Base-by-base conservation (phyloP, 2,329 filamentous ascomycete genomes). In the Fusarium sp. region DNA sequence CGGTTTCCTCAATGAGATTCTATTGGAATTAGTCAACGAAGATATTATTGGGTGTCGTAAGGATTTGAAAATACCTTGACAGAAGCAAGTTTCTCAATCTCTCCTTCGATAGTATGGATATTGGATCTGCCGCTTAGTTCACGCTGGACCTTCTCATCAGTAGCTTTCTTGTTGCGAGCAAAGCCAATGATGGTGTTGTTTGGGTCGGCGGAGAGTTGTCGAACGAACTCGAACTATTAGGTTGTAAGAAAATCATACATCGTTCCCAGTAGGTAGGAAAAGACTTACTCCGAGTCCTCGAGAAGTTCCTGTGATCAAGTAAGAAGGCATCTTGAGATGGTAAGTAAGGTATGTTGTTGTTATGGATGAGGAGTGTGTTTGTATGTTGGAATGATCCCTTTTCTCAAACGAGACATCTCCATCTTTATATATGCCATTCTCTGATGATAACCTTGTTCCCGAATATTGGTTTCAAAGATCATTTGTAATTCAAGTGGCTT, bases 161-260 rank as follows among this genome's bases (percentile, higher is more conserved):
- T 82, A 1, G 76, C 76, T 20, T 74, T 53, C 32, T 82, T 84
- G 70, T 85, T 74, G 5, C 84, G 82, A 16, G 84, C 81, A 6
- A 86, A 78, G 1, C 83, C 84, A 53, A 85, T 72, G 44, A 85
- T 75, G 1, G 74, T 77, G 65, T 83, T 83, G 18, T 71, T 63
- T 0, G 82, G 71, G 55, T 84, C 74, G 22, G 74, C 74, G 7
- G 84, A 85, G 24, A 86, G 74, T 27, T 83, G 78, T 18, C 72
- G 73, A 34, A 86, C 60, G 67, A 86, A 83, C 29, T 75, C 73
- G 3, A 72, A 73, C 74, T 76, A 25, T 29, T 11, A 2, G 0
- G 2, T 2, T 6, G 16, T 51, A 5, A 62, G 20, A 6, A 1
- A 1, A 11, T 20, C 0, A 3, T 5, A 0, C 1, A 1, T 1